phyloP scores from a whole-genome alignment of 2,329 filamentous ascomycete species.

The Botrytis galanthina region DNA sequence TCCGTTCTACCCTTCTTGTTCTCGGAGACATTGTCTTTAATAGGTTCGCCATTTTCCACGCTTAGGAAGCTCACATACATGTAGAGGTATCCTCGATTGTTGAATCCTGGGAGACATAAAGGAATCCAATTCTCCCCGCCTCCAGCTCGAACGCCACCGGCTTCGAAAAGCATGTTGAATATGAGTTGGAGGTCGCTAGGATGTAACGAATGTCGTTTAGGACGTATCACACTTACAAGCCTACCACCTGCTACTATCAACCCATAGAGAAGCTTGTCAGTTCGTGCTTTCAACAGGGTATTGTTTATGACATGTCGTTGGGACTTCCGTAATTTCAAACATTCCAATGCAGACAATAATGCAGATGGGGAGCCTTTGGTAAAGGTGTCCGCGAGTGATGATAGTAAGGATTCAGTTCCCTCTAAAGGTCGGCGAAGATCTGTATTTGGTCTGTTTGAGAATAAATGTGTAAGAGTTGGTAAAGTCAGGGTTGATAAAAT shows the following conservation, averaged over 20 bases:
- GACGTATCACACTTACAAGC: conserved; percentile 90
- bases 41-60: conserved; percentile 54
- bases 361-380: conserved; percentile 88
- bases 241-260: conserved; percentile 89
- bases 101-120: conserved; percentile 92
- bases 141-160: conserved; percentile 83
- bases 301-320: conserved; percentile 85
- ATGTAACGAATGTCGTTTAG: conserved; percentile 91
- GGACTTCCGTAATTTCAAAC: conserved; percentile 84
- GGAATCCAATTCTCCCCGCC: conserved; percentile 98
- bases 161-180: conserved; percentile 99
- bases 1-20: conserved; percentile 58
- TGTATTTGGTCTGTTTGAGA: conserved; percentile 86
- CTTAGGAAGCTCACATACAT: conserved; percentile 99
- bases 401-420: conserved; percentile 86
- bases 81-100: conserved; percentile 93
- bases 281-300: conserved; percentile 74
- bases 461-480: conserved; percentile 81
- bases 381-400: conserved; percentile 90
- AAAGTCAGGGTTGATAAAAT: conserved; percentile 93
- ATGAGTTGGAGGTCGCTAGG: conserved; percentile 94
- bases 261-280: conserved; percentile 81
- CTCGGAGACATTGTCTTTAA: conserved; percentile 53
- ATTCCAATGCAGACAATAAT: conserved; percentile 86
- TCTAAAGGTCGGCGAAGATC: conserved; percentile 87